Conservation (phyloP, 176 grass and related monocot species). For the Triticum turgidum region DNA sequence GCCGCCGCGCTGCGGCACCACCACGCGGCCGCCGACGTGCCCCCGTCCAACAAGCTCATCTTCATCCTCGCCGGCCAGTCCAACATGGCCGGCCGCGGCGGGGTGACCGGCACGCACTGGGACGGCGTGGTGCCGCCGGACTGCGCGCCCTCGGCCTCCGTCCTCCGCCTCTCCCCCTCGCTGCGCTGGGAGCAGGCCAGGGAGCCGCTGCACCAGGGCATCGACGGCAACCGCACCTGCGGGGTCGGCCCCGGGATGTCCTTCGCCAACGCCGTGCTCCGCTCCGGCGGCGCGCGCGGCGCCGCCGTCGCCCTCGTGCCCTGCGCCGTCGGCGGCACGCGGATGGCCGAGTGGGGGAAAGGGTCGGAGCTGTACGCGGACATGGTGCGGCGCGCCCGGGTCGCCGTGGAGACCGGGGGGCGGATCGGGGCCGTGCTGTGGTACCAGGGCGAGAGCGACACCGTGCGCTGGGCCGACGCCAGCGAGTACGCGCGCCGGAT, state of each 20-base stretch:
- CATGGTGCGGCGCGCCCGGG: conserved; percentile 41
- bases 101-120: conserved; percentile 49
- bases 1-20: neutral
- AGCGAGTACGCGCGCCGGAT: conserved; percentile 48
- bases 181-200: conserved; percentile 58
- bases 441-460: conserved; percentile 99
- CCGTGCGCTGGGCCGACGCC: conserved; percentile 58
- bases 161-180: conserved; percentile 54
- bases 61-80: conserved; percentile 86
- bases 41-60: conserved; percentile 44
- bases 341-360: conserved; percentile 57
- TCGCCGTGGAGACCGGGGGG: conserved; percentile 48
- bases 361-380: conserved; percentile 52
- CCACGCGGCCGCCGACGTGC: neutral
- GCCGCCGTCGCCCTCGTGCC: conserved; percentile 57
- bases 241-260: conserved; percentile 78
- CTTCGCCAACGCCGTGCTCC: conserved; percentile 65
- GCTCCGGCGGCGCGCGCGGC: neutral
- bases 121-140: conserved; percentile 49
- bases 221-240: conserved; percentile 69
- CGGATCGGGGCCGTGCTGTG: conserved; percentile 71
- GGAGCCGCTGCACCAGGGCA: conserved; percentile 79
- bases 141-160: conserved; percentile 36
- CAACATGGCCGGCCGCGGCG: conserved; percentile 90
- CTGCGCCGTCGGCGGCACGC: conserved; percentile 66